Evolutionary conservation across 1,139 yeast species (phyloP), one percentile per base, ranked within the genome.

Genomic region (Candida buenavistaensis): DNA sequence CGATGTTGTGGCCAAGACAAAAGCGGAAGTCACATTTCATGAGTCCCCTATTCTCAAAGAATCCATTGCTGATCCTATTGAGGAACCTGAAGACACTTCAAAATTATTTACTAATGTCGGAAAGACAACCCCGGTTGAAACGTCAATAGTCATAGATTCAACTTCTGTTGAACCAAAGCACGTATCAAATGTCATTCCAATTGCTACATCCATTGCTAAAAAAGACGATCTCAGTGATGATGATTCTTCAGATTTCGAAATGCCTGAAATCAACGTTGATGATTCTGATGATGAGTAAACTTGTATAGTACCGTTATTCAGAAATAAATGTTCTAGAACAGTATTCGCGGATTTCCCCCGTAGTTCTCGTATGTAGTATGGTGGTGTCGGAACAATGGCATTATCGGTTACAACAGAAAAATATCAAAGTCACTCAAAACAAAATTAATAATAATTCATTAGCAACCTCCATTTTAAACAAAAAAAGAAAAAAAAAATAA

Each of bases 191-290:
- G 7, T 17, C 19, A 17, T 17, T 7, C 19, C 19, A 23, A 26
- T 29, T 17, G 17, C 25, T 6, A 43, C 41, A 10, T 44, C 40
- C 5, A 52, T 44, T 12, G 12, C 22, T 10, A 22, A 17, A 11
- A 22, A 23, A 11, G 32, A 13, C 1, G 31, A 29, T 1, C 31
- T 19, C 4, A 29, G 28, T 3, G 59, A 49, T 4, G 66, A 56
- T 6, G 61, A 55, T 14, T 72, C 60, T 22, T 69, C 76, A 5
- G 83, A 78, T 41, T 72, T 78, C 39, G 84, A 76, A 42, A 75
- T 79, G 40, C 84, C 85, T 37, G 78, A 70, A 21, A 48, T 77
- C 27, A 37, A 39, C 26, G 14, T 37, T 15, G 43, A 41, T 23
- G 40, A 34, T 23, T 35, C 42, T 6, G 40, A 38, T 26, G 41